Percentiles rank a stretch among this genome's conserved stretches.
These are phyloP conservation scores for Paraurostyla sp. DNA, from an alignment of 73 alveolate species.

Conservation along the genomic window DNA sequence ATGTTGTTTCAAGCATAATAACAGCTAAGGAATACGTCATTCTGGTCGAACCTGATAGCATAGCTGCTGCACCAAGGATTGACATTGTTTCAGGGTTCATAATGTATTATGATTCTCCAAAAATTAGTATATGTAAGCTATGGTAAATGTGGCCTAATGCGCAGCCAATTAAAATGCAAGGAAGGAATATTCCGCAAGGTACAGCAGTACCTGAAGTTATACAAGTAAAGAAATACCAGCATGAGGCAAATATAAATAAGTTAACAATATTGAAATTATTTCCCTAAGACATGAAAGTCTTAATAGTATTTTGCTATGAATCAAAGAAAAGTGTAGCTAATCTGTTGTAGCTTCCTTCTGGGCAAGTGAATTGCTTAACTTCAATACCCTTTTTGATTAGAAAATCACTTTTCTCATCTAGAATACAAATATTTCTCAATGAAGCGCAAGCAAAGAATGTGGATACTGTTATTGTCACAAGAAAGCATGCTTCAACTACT, in stretches of 20 bases:
- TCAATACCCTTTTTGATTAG: not conserved
- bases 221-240: slow-evolving; percentile 59
- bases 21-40: slow-evolving; percentile 84
- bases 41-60: slow-evolving; percentile 79
- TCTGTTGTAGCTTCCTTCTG: slow-evolving; percentile 53
- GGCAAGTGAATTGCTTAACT: slow-evolving; percentile 41
- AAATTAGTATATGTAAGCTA: not conserved
- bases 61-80: slow-evolving; percentile 79
- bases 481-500: slow-evolving; percentile 34
- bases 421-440: slow-evolving; percentile 6
- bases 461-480: slow-evolving; percentile 31
- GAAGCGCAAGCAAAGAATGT: not conserved
- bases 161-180: slow-evolving; percentile 61
- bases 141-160: slow-evolving; percentile 30
- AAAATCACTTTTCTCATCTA: not conserved
- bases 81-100: slow-evolving; percentile 72
- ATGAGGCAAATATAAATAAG: slow-evolving; percentile 13
- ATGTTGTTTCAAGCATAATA: slow-evolving; percentile 83
- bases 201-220: slow-evolving; percentile 78
- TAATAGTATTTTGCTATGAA: slow-evolving; percentile 35
- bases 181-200: slow-evolving; percentile 86
- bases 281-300: slow-evolving; percentile 27
- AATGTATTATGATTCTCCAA: not conserved
- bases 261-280: not conserved
- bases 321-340: slow-evolving; percentile 62